Percentiles rank a stretch among this genome's conserved stretches.
These are phyloP conservation scores for Lenzites betulinus DNA, from an alignment of 768 basidiomycete genomes.

Conservation along the genomic window DNA sequence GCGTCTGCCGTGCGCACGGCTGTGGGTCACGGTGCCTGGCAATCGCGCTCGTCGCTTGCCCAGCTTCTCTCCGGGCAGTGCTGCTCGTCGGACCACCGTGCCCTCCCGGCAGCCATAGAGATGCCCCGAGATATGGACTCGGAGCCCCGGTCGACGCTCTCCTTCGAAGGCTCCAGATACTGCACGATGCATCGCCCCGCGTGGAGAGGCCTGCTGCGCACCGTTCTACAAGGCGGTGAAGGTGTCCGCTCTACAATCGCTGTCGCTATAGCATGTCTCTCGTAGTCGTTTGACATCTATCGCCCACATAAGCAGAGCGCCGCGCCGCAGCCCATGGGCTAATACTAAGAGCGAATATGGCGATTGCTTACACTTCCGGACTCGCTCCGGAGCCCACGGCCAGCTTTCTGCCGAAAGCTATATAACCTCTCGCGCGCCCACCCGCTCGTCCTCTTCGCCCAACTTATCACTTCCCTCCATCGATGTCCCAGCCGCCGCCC, in stretches of 20 bases:
- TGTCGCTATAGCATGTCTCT: background rate
- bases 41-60: background rate
- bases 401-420: slow-evolving; percentile 13
- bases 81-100: background rate
- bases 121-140: background rate
- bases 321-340: slow-evolving; percentile 3
- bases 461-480: slow-evolving; percentile 21
- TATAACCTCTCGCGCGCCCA: slow-evolving; percentile 18
- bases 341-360: background rate
- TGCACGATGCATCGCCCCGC: background rate
- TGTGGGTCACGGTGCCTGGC: no score
- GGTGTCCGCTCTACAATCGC: background rate
- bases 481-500: slow-evolving; percentile 48
- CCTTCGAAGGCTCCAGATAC: background rate
- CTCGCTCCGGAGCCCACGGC: slow-evolving; percentile 15
- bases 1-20: background rate
- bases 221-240: background rate
- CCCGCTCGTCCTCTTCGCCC: slow-evolving; percentile 6
- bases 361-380: slow-evolving; percentile 11
- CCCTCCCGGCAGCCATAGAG: background rate
- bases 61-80: background rate
- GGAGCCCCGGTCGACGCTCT: no score
- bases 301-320: slow-evolving; percentile 8
- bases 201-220: background rate
- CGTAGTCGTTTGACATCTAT: slow-evolving; percentile 1